These are phyloP conservation scores for Calonectria crousiana DNA, from an alignment of 2,329 filamentous ascomycete species.

Conservation along the genomic window DNA sequence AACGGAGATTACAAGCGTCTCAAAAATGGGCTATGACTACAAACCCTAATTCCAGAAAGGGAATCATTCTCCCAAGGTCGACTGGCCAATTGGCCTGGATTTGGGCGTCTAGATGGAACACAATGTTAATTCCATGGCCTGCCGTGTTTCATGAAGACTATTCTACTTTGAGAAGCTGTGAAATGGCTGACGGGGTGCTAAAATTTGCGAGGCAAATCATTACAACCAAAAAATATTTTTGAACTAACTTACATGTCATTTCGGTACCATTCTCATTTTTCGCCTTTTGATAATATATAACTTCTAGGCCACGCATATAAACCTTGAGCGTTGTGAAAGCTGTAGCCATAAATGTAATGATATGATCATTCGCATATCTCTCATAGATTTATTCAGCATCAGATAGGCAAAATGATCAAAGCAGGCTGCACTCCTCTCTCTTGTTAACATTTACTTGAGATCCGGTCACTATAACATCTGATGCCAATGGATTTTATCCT, in stretches of 20 bases:
- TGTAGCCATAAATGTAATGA: background rate
- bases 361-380: background rate
- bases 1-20: background rate
- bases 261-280: background rate
- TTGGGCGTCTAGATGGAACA: background rate
- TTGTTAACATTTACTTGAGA: no score
- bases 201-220: background rate
- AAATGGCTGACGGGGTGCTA: background rate
- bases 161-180: background rate
- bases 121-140: background rate
- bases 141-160: background rate
- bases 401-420: background rate
- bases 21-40: background rate
- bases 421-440: background rate
- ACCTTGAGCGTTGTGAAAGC: background rate
- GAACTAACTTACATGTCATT: background rate
- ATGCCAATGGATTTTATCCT: no score
- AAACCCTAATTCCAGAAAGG: background rate
- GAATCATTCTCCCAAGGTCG: background rate
- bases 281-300: background rate
- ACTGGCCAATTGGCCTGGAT: background rate
- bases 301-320: background rate
- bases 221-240: background rate
- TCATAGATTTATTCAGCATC: background rate
- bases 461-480: no score